Evolutionary conservation across 2,329 filamentous ascomycete genomes (phyloP).

Genomic region (Teratosphaeria epicoccoides): DNA sequence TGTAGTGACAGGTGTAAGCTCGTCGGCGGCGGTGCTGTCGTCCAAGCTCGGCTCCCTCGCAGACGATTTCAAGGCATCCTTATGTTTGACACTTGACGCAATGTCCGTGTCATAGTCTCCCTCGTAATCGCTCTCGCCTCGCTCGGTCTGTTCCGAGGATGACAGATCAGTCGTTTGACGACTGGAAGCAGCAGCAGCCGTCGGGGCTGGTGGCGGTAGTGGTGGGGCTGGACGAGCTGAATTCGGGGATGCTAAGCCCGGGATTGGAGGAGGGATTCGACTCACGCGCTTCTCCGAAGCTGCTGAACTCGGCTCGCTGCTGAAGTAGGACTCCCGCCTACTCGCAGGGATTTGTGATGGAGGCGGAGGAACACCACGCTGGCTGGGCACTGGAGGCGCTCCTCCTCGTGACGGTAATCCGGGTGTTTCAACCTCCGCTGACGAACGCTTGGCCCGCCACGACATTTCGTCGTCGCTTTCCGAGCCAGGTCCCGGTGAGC

Average conservation of each 20-base stretch:
- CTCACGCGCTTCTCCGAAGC: constrained; percentile 28
- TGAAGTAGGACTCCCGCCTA: constrained; percentile 32
- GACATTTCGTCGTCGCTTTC: constrained; percentile 84
- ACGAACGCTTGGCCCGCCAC: constrained; percentile 32
- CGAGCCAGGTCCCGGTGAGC: constrained; percentile 65
- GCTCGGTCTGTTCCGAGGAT: constrained; percentile 39
- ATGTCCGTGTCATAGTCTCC: constrained; percentile 98
- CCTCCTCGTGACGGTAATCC: constrained; percentile 22
- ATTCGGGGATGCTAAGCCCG: constrained; percentile 23
- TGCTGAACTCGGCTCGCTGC: constrained; percentile 26
- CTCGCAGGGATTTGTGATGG: constrained; percentile 21
- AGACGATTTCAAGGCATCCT: constrained; percentile 81
- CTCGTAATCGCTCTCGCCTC: constrained; percentile 86
- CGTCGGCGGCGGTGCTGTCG: constrained; percentile 47
- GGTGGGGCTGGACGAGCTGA: constrained; percentile 37
- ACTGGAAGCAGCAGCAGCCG: constrained; percentile 28
- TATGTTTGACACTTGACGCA: constrained; percentile 82
- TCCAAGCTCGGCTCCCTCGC: constrained; percentile 67
- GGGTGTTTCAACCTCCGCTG: constrained; percentile 25
- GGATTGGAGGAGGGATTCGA: constrained; percentile 25
- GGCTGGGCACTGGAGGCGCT: constrained; percentile 25
- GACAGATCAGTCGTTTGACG: constrained; percentile 22
- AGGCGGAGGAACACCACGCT: constrained; percentile 11
- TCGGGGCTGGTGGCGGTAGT: constrained; percentile 35
- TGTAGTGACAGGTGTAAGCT: constrained; percentile 38